Evolutionary conservation across 495 filamentous ascomycete species (phyloP), one percentile per base, ranked within the genome.

Genomic region (Penicillium simplicissimum): DNA sequence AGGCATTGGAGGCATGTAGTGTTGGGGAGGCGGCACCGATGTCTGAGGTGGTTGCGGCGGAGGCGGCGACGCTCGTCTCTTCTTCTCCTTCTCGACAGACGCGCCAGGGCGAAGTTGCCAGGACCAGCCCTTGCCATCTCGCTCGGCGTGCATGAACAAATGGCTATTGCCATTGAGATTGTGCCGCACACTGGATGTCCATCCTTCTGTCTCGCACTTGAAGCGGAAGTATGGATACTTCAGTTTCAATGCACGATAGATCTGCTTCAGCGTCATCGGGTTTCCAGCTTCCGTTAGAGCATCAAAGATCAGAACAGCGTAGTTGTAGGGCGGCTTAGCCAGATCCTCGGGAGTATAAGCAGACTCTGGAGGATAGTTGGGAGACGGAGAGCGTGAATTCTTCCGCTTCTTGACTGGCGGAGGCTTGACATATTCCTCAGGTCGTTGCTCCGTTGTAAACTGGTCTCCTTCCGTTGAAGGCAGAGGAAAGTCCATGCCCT

Each of bases 181-280:
- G 74, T 98, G 95, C 5, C 95, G 88, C 21, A 98, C 92, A 76
- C 92, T 96, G 64, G 93, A 97, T 69, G 97, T 94, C 95, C 95
- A 98, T 14, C 95, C 95, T 63, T 87, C 90, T 7, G 92, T 94
- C 65, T 80, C 75, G 33, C 87, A 87, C 57, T 85, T 85, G 74
- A 97, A 90, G 61, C 90, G 91, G 74, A 91, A 98, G 74, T 86
- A 97, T 0, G 95, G 96, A 67, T 96, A 97, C 67, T 89, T 90
- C 67, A 88, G 77, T 74, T 91, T 88, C 61, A 98, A 90, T 28
- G 89, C 85, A 64, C 90, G 88, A 73, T 98, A 98, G 42, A 98
- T 98, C 71, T 97, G 90, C 66, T 96, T 94, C 35, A 98, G 79
- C 33, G 92, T 91, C 76, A 97, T 85, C 11, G 86, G 84, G 4